Evolutionary conservation across 2,329 filamentous ascomycete genomes (phyloP), one percentile per base, ranked within the genome.

Genomic region (Elsinoe ampelina): DNA sequence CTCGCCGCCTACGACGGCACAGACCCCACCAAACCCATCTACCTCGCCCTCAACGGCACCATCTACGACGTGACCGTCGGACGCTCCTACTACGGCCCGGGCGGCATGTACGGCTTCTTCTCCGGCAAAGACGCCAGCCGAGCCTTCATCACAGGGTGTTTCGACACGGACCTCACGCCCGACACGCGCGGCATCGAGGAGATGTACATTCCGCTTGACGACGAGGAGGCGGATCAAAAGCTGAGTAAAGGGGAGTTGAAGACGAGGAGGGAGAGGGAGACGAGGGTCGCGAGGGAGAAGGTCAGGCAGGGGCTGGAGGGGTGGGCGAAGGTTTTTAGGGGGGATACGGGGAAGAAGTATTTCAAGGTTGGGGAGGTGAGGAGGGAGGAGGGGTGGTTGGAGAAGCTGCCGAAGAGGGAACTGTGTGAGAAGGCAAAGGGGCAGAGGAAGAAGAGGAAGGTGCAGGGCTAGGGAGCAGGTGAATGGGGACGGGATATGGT

Each of bases 111-210:
- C 77, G 79, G 84, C 66, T 85, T 86, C 73, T 95, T 98, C 71
- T 82, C 90, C 0, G 93, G 92, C 59, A 79, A 80, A 60, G 93
- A 98, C 72, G 91, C 92, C 34, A 83, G 87, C 12, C 85, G 93
- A 50, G 89, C 85, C 17, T 98, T 90, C 71, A 84, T 98, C 17
- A 97, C 93, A 1, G 89, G 89, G 15, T 98, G 93, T 71, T 98
- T 98, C 74, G 75, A 81, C 38, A 85, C 89, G 61, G 93, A 98
- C 75, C 77, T 84, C 32, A 93, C 85, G 1, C 79, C 87, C 2
- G 93, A 98, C 73, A 74, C 96, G 69, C 81, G 87, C 60, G 93
- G 93, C 45, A 85, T 89, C 3, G 93, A 97, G 73, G 80, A 84
- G 61, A 93, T 95, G 81, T 97, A 83, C 72, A 70, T 85, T 1